phyloP scores from a whole-genome alignment of 768 basidiomycete genomes.

The Tephrocybe rancida region DNA sequence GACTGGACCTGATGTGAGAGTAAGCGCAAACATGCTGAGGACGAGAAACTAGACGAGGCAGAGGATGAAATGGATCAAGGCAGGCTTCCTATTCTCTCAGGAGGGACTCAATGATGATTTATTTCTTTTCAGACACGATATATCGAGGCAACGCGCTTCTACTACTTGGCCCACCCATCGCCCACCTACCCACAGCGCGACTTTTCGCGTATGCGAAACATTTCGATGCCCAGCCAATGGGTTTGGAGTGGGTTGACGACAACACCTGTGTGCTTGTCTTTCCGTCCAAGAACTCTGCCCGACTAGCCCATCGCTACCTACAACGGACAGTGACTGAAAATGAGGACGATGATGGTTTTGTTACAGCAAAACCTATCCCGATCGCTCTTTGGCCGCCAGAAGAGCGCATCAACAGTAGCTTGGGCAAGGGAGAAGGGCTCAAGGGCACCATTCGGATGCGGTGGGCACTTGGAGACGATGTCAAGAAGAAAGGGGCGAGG shows the following conservation, averaged over 20 bases:
- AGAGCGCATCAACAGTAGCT: conserved; percentile 69
- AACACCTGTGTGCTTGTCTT: conserved; percentile 82
- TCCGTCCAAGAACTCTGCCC: conserved; percentile 53
- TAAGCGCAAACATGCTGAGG: conserved; percentile 47
- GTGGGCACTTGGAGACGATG: conserved; percentile 72
- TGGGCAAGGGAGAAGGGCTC: conserved; percentile 70
- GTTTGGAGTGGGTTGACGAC: conserved; percentile 87
- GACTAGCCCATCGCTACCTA: conserved; percentile 49
- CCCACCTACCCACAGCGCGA: conserved; percentile 72
- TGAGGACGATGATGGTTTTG: conserved; percentile 56
- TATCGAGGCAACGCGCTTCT: conserved; percentile 70
- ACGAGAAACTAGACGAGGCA: conserved; percentile 31
- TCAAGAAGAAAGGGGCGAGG: conserved; percentile 78
- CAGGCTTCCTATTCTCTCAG: conserved; percentile 11
- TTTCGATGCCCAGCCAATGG: conserved; percentile 74
- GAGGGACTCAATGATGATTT: not conserved
- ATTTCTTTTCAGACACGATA: conserved; percentile 37
- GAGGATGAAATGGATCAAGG: conserved; percentile 38
- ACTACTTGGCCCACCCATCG: conserved; percentile 71
- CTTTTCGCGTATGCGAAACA: conserved; percentile 84
- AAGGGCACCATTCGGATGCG: conserved; percentile 72
- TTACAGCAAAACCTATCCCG: conserved; percentile 71
- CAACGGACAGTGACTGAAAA: conserved; percentile 55
- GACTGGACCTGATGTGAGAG: conserved; percentile 49
- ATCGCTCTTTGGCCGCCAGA: conserved; percentile 79